Evolutionary conservation across 2,329 filamentous ascomycete species (phyloP), one percentile per base, ranked within the genome.

Genomic region (Aspergillaceae sp.): DNA sequence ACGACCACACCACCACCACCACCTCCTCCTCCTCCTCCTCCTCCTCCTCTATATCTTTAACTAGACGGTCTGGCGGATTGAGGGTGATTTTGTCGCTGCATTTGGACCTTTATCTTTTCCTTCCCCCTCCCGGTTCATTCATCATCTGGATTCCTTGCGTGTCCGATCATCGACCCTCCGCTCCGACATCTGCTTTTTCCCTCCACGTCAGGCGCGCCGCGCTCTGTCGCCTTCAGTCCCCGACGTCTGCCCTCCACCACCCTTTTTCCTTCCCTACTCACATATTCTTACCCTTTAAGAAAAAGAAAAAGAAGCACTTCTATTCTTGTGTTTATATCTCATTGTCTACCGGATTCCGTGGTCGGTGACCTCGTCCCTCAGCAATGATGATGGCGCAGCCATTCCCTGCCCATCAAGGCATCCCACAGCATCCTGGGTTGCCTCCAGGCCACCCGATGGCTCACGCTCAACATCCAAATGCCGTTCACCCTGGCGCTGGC

Each of bases 391-490:
- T 74, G 70, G 66, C 70, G 61, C 72, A 73, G 64, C 71, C 72
- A 53, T 82, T 76, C 62, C 74, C 77, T 61, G 74, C 76, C 64
- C 75, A 77, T 67, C 75, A 77, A 65, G 73, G 72, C 66, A 79
- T 82, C 66, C 77, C 69, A 49, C 69, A 78, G 48, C 76, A 77
- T 52, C 74, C 75, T 43, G 77, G 77, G 46, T 70, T 82, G 58
- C 72, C 75, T 52, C 79, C 79, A 52, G 78, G 75, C 43, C 79
- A 82, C 56, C 78, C 78, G 51, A 80, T 82, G 72, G 75, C 73
- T 47, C 69, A 72, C 42, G 74, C 70, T 48, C 75, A 77, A 58
- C 76, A 77, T 56, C 77, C 76, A 41, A 78, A 75, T 50, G 75
- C 77, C 54, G 74, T 74, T 45, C 79, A 71, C 49, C 77, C 75